phyloP scores from a whole-genome alignment of 768 basidiomycete genomes.

The Austroboletus festivus region DNA sequence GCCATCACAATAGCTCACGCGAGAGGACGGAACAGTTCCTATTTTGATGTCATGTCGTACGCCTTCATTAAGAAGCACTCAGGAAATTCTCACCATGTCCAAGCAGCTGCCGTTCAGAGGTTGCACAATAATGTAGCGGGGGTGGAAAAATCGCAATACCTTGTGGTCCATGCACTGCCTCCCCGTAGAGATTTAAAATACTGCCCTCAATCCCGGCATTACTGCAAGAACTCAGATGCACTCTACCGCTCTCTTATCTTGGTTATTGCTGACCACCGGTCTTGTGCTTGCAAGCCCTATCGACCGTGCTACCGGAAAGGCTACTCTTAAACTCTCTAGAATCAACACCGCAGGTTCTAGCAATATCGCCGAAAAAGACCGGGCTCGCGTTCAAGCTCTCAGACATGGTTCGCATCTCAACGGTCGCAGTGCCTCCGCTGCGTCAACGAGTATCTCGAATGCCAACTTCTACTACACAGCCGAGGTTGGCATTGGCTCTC shows the following conservation, averaged over 20 bases:
- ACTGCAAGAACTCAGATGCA: not conserved
- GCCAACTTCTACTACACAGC: conserved; percentile 27
- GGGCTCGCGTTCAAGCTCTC: conserved; percentile 18
- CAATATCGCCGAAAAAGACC: conserved; percentile 20
- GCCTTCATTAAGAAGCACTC: too few species aligned
- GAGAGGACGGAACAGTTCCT: too few species aligned
- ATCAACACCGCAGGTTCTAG: conserved; percentile 7
- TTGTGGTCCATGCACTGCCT: too few species aligned
- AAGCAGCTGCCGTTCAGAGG: too few species aligned
- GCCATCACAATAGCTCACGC: too few species aligned
- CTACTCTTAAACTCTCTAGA: conserved; percentile 14
- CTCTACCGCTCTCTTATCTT: not conserved
- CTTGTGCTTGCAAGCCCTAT: conserved; percentile 11
- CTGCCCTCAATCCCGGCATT: too few species aligned
- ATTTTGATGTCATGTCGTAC: too few species aligned
- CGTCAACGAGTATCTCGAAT: conserved; percentile 18
- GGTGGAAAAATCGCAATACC: too few species aligned
- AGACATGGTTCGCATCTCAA: not conserved
- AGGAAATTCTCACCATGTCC: too few species aligned
- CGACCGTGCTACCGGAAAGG: conserved; percentile 7
- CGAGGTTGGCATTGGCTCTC: conserved; percentile 28
- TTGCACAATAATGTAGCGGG: too few species aligned
- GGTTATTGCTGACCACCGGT: conserved; percentile 8
- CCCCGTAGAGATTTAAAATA: too few species aligned
- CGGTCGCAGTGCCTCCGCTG: not conserved